Percentiles rank a stretch among this genome's conserved stretches.
Evolutionary conservation across 2,329 filamentous ascomycete genomes (phyloP).

Genomic region (Aspergillus tubingensis): DNA sequence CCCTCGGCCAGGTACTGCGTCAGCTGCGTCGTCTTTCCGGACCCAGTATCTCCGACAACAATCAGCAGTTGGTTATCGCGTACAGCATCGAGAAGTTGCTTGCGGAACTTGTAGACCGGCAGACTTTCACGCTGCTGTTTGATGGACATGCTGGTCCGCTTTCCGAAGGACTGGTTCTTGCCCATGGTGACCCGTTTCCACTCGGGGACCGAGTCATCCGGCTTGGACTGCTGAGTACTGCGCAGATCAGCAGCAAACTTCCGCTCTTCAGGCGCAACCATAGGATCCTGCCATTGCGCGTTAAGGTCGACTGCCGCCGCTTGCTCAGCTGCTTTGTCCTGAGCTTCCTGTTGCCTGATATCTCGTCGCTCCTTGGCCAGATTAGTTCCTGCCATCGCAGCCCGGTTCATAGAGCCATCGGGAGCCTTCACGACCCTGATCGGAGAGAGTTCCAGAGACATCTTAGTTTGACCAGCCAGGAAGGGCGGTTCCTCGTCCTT

Average conservation of each 20-base stretch:
- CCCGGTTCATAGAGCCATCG: slow-evolving; percentile 95
- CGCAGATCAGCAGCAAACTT: slow-evolving; percentile 88
- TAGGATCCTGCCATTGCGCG: slow-evolving; percentile 94
- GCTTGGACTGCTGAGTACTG: slow-evolving; percentile 61
- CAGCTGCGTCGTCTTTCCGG: slow-evolving; percentile 94
- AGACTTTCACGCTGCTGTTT: slow-evolving; percentile 90
- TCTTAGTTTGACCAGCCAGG: slow-evolving; percentile 91
- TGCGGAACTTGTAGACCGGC: slow-evolving; percentile 86
- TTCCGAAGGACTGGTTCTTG: slow-evolving; percentile 79
- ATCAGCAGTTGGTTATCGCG: slow-evolving; percentile 87
- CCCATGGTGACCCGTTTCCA: slow-evolving; percentile 85
- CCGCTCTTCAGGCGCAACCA: slow-evolving; percentile 80
- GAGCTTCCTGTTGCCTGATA: slow-evolving; percentile 80
- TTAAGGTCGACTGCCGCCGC: slow-evolving; percentile 77
- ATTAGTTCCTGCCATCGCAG: slow-evolving; percentile 88
- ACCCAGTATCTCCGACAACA: slow-evolving; percentile 95
- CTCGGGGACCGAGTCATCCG: slow-evolving; percentile 74
- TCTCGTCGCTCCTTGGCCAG: slow-evolving; percentile 90
- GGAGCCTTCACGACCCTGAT: slow-evolving; percentile 97
- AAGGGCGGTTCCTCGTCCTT: slow-evolving; percentile 96
- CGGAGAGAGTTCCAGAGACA: slow-evolving; percentile 89
- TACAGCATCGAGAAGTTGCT: slow-evolving; percentile 84
- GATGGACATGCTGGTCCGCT: slow-evolving; percentile 86
- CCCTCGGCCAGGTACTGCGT: slow-evolving; percentile 94
- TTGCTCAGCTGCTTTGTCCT: slow-evolving; percentile 74